phyloP scores from a whole-genome alignment of 352 stramenopile species.

The Phytophthora litchii region DNA sequence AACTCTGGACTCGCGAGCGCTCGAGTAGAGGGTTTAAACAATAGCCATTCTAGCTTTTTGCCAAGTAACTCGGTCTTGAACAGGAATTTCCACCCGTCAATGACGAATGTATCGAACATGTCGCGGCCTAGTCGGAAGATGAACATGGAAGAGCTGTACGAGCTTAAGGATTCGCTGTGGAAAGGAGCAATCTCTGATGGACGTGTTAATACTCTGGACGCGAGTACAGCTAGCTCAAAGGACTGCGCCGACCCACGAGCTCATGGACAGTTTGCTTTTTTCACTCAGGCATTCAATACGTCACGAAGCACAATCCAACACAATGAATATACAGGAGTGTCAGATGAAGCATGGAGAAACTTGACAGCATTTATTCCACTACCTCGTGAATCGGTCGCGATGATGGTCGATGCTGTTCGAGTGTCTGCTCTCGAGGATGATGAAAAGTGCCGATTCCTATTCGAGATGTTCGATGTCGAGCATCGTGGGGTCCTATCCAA shows the following conservation, averaged over 20 bases:
- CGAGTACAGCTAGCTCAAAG: background rate
- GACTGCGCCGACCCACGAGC: constrained; percentile 15
- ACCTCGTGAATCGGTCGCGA: constrained; percentile 59
- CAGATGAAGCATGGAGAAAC: constrained; percentile 15
- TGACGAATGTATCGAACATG: constrained; percentile 5
- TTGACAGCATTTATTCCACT: constrained; percentile 40
- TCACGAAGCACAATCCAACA: constrained; percentile 24
- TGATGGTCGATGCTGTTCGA: constrained; percentile 66
- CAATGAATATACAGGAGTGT: background rate
- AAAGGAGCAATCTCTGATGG: constrained; percentile 34
- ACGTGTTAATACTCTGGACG: constrained; percentile 4
- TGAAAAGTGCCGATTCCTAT: constrained; percentile 66
- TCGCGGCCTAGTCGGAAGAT: constrained; percentile 31
- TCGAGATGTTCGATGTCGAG: constrained; percentile 69
- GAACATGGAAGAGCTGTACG: constrained; percentile 38
- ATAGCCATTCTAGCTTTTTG: constrained; percentile 36
- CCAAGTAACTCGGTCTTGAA: constrained; percentile 28
- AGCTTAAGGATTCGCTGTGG: constrained; percentile 44
- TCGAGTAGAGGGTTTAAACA: background rate
- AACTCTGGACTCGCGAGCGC: constrained; percentile 10
- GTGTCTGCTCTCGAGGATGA: constrained; percentile 53
- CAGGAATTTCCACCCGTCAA: constrained; percentile 21
- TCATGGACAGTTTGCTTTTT: constrained; percentile 34
- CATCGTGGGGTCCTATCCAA: constrained; percentile 48
- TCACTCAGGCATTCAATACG: constrained; percentile 46